These are phyloP conservation scores for Aspergillus jensenii DNA, from an alignment of 2,329 filamentous ascomycete genomes.

Conservation along the genomic window DNA sequence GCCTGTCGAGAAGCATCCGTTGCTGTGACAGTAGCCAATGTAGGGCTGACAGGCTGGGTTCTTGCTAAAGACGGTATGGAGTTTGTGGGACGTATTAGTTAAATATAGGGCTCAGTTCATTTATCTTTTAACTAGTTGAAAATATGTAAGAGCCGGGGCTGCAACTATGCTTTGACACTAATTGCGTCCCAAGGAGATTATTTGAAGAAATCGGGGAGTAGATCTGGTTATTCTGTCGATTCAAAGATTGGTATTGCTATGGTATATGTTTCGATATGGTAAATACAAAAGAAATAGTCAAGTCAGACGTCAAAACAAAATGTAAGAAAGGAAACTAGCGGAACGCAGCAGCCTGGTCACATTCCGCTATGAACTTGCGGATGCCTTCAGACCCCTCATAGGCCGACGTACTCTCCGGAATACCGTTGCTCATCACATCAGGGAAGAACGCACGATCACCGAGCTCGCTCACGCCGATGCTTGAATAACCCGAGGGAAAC, in stretches of 20 bases:
- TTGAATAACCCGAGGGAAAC: slow-evolving; percentile 57
- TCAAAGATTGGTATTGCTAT: not conserved
- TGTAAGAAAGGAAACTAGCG: not conserved
- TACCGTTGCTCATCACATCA: slow-evolving; percentile 38
- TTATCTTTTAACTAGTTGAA: no score
- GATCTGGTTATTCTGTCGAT: not conserved
- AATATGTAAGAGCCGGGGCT: no score
- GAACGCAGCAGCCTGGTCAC: slow-evolving; percentile 50
- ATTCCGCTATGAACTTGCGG: slow-evolving; percentile 64
- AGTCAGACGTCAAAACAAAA: slow-evolving; percentile 8
- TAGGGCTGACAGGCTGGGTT: no score
- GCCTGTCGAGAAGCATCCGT: no score
- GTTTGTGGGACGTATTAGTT: no score
- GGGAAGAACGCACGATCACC: slow-evolving; percentile 41
- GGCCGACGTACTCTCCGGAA: slow-evolving; percentile 44
- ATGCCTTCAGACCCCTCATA: slow-evolving; percentile 67
- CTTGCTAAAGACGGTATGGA: no score
- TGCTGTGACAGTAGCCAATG: no score
- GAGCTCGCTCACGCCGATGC: slow-evolving; percentile 55
- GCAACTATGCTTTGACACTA: no score
- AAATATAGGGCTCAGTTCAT: no score
- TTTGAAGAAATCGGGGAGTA: no score
- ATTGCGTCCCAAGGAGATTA: no score
- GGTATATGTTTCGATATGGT: not conserved
- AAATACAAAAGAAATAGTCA: slow-evolving; percentile 14